A percentile compares a stretch with the other conserved stretches of the same genome.
phyloP scores from a whole-genome alignment of 2,329 filamentous ascomycete species.

The Alternaria alternata region DNA sequence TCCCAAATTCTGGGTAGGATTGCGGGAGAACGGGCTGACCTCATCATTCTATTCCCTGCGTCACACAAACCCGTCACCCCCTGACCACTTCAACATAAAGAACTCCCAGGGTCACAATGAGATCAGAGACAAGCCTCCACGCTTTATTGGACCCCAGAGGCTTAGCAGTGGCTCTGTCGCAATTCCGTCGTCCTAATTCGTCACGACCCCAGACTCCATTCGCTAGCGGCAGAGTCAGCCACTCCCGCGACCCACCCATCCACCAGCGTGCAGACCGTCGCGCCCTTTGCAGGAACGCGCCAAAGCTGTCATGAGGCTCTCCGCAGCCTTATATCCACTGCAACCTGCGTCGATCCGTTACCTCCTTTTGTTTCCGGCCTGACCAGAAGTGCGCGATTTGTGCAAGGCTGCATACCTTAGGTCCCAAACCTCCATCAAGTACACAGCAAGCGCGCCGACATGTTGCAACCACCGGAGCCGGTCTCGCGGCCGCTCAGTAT shows the following conservation, averaged over 20 bases:
- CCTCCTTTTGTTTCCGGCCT: conserved; percentile 11
- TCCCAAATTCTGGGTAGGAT: conserved; percentile 11
- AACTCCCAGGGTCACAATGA: conserved; percentile 9
- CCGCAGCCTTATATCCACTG: conserved; percentile 35
- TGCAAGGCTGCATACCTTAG: conserved; percentile 12
- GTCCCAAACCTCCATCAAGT: conserved; percentile 18
- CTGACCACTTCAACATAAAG: conserved; percentile 8
- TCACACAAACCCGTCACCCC: conserved; percentile 15
- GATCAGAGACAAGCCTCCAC: conserved; percentile 9
- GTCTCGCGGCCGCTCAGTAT: conserved; percentile 45
- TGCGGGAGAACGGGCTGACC: conserved; percentile 33
- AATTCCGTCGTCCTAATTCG: conserved; percentile 4
- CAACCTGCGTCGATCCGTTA: conserved; percentile 25
- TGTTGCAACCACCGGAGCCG: conserved; percentile 41
- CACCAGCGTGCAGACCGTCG: conserved; percentile 18
- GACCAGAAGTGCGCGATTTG: conserved; percentile 15
- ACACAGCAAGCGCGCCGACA: conserved; percentile 28
- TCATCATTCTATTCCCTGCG: conserved; percentile 31
- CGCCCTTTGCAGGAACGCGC: conserved; percentile 18
- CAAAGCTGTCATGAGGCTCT: conserved; percentile 36
- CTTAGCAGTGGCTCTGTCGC: conserved; percentile 22
- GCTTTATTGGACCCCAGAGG: conserved; percentile 17
- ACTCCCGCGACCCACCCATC: conserved; percentile 34
- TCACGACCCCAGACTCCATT: conserved; percentile 3
- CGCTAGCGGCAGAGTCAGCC: conserved; percentile 31